Percentiles rank a stretch among this genome's conserved stretches.
These are phyloP conservation scores for Pleurotus salmoneostramineus DNA, from an alignment of 768 basidiomycete genomes.

Conservation along the genomic window DNA sequence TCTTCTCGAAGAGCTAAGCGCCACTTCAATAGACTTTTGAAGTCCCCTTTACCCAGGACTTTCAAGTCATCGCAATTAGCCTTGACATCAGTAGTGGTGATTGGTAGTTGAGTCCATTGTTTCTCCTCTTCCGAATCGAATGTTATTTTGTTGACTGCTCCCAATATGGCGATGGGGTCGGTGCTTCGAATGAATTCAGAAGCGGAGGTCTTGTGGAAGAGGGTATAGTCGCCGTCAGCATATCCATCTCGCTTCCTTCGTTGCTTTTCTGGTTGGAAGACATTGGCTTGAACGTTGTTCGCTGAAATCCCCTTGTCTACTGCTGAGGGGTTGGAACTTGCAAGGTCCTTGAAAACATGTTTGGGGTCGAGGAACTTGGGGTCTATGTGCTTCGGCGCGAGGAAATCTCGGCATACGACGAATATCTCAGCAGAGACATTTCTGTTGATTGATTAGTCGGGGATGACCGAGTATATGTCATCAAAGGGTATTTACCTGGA, in stretches of 20 bases:
- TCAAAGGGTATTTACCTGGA: constrained; percentile 59
- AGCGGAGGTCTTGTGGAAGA: constrained; percentile 73
- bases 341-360: constrained; percentile 94
- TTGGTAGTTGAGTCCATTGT: constrained; percentile 65
- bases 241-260: constrained; percentile 92
- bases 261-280: constrained; percentile 98
- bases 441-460: constrained; percentile 36
- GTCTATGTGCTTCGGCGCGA: constrained; percentile 93
- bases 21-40: constrained; percentile 93
- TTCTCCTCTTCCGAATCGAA: constrained; percentile 86
- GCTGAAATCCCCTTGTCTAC: constrained; percentile 51
- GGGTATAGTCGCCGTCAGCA: constrained; percentile 87
- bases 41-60: constrained; percentile 96
- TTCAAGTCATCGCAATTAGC: constrained; percentile 90
- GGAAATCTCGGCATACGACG: constrained; percentile 94
- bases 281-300: constrained; percentile 78
- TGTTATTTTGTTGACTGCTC: constrained; percentile 70
- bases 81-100: constrained; percentile 78
- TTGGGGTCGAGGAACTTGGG: constrained; percentile 97
- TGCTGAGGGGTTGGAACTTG: constrained; percentile 38
- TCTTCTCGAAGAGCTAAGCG: constrained; percentile 83
- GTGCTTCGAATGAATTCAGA: constrained; percentile 62
- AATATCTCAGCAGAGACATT: constrained; percentile 99
- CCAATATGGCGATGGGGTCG: constrained; percentile 80
- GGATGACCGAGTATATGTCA: background rate